A percentile compares a stretch with the other conserved stretches of the same genome.
Evolutionary conservation across 139 green algal species (phyloP).

Genomic region (Spirogloea muscicola): DNA sequence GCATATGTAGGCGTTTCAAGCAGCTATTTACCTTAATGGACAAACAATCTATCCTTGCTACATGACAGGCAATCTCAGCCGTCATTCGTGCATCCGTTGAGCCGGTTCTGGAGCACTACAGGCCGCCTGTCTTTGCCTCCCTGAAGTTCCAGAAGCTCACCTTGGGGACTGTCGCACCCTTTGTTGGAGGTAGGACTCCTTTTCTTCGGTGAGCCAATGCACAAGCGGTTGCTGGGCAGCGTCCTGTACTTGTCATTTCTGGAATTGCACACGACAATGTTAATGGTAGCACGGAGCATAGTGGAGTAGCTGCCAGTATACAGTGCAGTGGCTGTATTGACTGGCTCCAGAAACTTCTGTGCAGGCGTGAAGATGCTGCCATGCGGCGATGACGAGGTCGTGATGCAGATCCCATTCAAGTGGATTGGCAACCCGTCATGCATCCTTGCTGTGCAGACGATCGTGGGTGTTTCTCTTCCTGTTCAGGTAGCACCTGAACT

Average conservation of each 20-base stretch:
- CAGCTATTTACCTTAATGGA: no score
- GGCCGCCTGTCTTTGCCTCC: constrained; percentile 21
- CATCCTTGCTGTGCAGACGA: constrained; percentile 29
- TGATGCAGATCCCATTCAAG: constrained; percentile 39
- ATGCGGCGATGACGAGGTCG: constrained; percentile 20
- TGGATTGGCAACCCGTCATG: constrained; percentile 37
- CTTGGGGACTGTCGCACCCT: constrained; percentile 22
- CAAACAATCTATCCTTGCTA: no score
- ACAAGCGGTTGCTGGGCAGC: no score
- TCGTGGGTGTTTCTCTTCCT: constrained; percentile 25
- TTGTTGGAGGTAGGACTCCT: constrained; percentile 45
- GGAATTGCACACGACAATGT: no score
- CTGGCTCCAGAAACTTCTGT: no score
- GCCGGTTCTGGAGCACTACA: constrained; percentile 31
- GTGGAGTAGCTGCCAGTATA: no score
- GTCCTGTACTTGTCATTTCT: no score
- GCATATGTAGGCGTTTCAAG: no score
- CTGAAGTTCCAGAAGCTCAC: constrained; percentile 45
- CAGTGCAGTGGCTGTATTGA: no score
- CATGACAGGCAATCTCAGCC: constrained; percentile 24
- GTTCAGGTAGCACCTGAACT: no score
- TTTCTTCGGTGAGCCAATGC: no score
- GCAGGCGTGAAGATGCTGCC: constrained; percentile 30
- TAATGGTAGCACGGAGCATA: no score
- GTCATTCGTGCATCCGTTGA: constrained; percentile 25